Conservation (phyloP, 2,329 filamentous ascomycete genomes). For the Blastomyces emzantsi region DNA sequence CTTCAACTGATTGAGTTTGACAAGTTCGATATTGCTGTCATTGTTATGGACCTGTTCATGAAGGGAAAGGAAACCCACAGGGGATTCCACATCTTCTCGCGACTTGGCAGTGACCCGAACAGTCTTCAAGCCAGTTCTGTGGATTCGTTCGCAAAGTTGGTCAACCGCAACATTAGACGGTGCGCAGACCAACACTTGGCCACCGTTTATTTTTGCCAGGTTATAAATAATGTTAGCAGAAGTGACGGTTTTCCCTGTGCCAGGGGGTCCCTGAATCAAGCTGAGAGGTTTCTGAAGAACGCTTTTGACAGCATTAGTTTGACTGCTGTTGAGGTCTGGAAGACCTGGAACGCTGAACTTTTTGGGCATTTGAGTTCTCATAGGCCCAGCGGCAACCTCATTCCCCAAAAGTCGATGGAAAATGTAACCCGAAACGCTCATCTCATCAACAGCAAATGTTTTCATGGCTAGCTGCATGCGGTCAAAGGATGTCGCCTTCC, state of each 20-base stretch:
- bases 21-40: slow-evolving; percentile 87
- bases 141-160: slow-evolving; percentile 94
- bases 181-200: slow-evolving; percentile 91
- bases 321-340: slow-evolving; percentile 89
- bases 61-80: slow-evolving; percentile 86
- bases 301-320: slow-evolving; percentile 92
- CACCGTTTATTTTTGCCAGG: slow-evolving; percentile 86
- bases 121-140: slow-evolving; percentile 88
- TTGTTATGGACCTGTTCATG: slow-evolving; percentile 98
- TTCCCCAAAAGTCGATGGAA: slow-evolving; percentile 95
- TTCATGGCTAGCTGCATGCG: slow-evolving; percentile 99
- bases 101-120: slow-evolving; percentile 98
- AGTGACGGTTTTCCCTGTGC: slow-evolving; percentile 96
- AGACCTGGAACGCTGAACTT: slow-evolving; percentile 94
- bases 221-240: slow-evolving; percentile 99
- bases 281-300: slow-evolving; percentile 89
- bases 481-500: slow-evolving; percentile 98
- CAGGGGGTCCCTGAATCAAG: slow-evolving; percentile 91
- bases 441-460: slow-evolving; percentile 94
- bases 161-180: slow-evolving; percentile 98
- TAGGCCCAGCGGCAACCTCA: slow-evolving; percentile 85
- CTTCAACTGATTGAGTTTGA: slow-evolving; percentile 89
- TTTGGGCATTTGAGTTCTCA: slow-evolving; percentile 92
- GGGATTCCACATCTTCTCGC: slow-evolving; percentile 96
- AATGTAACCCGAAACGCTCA: slow-evolving; percentile 97